Base-by-base conservation (phyloP, 371 early-diverging fungal genomes). In the Mucor irregularis region DNA sequence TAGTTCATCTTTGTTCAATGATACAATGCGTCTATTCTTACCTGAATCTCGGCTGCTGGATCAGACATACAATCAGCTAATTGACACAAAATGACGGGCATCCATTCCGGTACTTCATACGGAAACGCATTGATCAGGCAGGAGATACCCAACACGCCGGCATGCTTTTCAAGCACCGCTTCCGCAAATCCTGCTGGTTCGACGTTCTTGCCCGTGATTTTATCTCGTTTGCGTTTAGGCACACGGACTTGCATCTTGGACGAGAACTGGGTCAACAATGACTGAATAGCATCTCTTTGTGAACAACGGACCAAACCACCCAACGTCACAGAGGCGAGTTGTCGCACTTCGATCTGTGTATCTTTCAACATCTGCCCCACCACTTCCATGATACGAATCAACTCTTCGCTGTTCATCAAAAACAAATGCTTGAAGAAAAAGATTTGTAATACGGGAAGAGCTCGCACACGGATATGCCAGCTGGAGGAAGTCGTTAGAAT, bases 31-130 rank as follows among this genome's bases (percentile, higher is more conserved):
- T 21, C 11, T n/a, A 33, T 13, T 14, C 29, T 56, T 72, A 87
- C 88, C 75, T 84, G 83, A 56, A 95, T 89, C 8, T 94, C 95
- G 7, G 87, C 86, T 7, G 87, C 86, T 10, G 92, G 93, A 58
- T 94, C 95, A n/a, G 89, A 84, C 40, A 89, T 82, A 72, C 89
- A 93, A 7, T 68, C 68, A 5, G 94, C 85, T 39, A 96, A 66
- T 51, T 68, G 64, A 33, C 91, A 87, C 53, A 96, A 71, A 16
- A 89, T 84, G 22, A 71, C 77, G 1, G 97, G 96, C 89, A 95
- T 86, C 93, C 94, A 96, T 39, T 82, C 76, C 4, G 96, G 95
- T 2, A 95, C 87, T 16, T 91, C 91, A 56, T 96, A 95, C 6
- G 97, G 97, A 63, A 92, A 95, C 1, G 96, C 94, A 51, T 84